Conservation (phyloP, 768 basidiomycete genomes). For the Termitomyces sp. region DNA sequence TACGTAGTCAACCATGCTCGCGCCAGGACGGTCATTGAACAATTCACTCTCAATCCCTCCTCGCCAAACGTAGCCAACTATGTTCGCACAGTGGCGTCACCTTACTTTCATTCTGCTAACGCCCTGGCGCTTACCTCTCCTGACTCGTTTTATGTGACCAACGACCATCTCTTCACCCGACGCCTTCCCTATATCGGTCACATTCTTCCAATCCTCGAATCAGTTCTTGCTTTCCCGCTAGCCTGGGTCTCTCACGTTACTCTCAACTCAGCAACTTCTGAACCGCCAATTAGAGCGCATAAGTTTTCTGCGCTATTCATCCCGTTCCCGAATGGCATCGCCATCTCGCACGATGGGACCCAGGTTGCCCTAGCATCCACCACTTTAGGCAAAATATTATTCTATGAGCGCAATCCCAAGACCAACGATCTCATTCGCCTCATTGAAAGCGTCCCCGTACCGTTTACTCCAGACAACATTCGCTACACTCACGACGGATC, state of each 20-base stretch:
- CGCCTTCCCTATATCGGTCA: conserved; percentile 51
- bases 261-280: conserved; percentile 24
- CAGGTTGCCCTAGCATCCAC: conserved; percentile 57
- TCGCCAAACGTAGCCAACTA: conserved; percentile 40
- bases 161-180: conserved; percentile 67
- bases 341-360: conserved; percentile 45
- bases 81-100: conserved; percentile 55
- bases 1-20: conserved; percentile 71
- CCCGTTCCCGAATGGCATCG: conserved; percentile 67
- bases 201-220: conserved; percentile 50
- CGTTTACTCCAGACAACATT: conserved; percentile 62
- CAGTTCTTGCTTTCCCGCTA: conserved; percentile 50
- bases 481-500: conserved; percentile 41
- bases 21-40: conserved; percentile 57
- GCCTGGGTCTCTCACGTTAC: conserved; percentile 56
- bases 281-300: conserved; percentile 27
- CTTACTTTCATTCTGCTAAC: conserved; percentile 62
- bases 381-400: conserved; percentile 36
- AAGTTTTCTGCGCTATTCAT: conserved; percentile 41
- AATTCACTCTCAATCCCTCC: conserved; percentile 51
- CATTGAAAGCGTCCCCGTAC: conserved; percentile 37
- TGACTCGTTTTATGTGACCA: conserved; percentile 65
- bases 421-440: conserved; percentile 38
- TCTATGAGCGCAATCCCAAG: conserved; percentile 45
- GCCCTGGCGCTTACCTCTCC: conserved; percentile 60